Percentiles rank a stretch among this genome's conserved stretches.
phyloP scores from a whole-genome alignment of 2,329 filamentous ascomycete genomes.

The Phaeoacremonium minimum region DNA sequence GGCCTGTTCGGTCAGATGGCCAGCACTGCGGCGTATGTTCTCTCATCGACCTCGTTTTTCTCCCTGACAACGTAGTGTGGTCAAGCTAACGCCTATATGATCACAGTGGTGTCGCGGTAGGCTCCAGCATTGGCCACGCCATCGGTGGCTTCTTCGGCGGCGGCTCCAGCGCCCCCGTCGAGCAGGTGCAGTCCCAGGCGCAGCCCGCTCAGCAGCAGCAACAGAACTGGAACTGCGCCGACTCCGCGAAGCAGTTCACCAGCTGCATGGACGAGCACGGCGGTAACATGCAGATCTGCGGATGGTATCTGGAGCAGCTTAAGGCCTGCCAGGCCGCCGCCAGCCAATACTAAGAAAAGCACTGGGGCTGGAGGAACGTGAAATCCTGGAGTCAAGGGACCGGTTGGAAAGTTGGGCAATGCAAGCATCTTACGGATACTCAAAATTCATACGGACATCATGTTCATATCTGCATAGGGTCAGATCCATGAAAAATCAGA shows the following conservation, averaged over 20 bases:
- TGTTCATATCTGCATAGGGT: no score
- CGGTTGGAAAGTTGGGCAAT: no score
- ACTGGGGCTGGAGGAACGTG: constrained; percentile 5
- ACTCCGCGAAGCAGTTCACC: constrained; percentile 80
- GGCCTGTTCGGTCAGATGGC: constrained; percentile 97
- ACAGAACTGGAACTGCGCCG: constrained; percentile 66
- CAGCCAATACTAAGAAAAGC: constrained; percentile 56
- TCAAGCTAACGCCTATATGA: constrained; percentile 15
- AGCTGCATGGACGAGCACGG: constrained; percentile 94
- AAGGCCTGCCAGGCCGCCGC: constrained; percentile 82
- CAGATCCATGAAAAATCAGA: no score
- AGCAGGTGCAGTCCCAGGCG: constrained; percentile 42
- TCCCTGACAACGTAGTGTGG: no score
- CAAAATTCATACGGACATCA: no score
- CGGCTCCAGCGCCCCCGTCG: constrained; percentile 57
- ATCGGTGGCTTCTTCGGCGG: constrained; percentile 85
- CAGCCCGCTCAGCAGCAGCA: constrained; percentile 49
- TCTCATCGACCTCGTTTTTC: constrained; percentile 1
- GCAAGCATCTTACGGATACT: no score
- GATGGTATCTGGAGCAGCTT: constrained; percentile 97
- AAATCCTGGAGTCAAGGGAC: neutral
- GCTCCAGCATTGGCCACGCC: constrained; percentile 91
- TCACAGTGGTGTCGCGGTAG: constrained; percentile 87
- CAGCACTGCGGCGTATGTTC: constrained; percentile 88
- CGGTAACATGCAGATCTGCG: constrained; percentile 93